phyloP scores from a whole-genome alignment of 2,329 filamentous ascomycete species.

The Penicillium sp. region DNA sequence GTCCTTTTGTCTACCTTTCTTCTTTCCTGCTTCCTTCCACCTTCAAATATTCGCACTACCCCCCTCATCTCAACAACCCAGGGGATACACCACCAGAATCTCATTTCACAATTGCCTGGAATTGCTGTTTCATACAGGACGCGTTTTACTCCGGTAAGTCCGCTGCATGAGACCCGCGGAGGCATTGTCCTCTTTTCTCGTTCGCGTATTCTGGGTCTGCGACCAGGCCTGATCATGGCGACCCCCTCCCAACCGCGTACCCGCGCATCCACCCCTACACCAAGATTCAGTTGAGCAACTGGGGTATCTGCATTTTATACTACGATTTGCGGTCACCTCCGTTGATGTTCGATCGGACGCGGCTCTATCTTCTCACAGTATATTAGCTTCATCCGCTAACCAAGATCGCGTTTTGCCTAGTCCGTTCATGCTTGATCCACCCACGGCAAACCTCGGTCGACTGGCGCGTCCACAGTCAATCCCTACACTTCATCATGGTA shows the following conservation, averaged over 20 bases:
- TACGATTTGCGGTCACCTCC: neutral
- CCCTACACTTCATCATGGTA: slow-evolving; percentile 32
- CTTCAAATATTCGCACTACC: slow-evolving; percentile 4
- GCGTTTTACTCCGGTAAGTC: slow-evolving; percentile 15
- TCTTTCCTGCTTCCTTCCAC: slow-evolving; percentile 13
- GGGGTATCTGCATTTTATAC: slow-evolving; percentile 1
- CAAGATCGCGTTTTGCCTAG: slow-evolving; percentile 17
- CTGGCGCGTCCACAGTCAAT: slow-evolving; percentile 21
- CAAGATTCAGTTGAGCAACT: neutral
- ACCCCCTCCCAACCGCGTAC: neutral
- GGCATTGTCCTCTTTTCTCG: neutral
- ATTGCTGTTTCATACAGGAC: neutral
- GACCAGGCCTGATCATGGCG: slow-evolving; percentile 8
- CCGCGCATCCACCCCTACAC: neutral
- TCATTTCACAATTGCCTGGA: neutral
- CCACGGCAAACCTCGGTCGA: slow-evolving; percentile 25
- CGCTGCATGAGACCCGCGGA: slow-evolving; percentile 4
- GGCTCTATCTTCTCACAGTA: slow-evolving; percentile 3
- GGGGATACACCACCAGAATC: neutral
- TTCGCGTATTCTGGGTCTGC: slow-evolving; percentile 6
- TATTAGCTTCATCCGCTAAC: slow-evolving; percentile 16
- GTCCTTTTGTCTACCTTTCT: slow-evolving; percentile 30
- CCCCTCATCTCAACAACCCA: neutral
- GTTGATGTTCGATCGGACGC: neutral
- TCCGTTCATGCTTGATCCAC: slow-evolving; percentile 17